Conservation (phyloP, 805 yeast species). For the Kluyveromyces wickerhamii region DNA sequence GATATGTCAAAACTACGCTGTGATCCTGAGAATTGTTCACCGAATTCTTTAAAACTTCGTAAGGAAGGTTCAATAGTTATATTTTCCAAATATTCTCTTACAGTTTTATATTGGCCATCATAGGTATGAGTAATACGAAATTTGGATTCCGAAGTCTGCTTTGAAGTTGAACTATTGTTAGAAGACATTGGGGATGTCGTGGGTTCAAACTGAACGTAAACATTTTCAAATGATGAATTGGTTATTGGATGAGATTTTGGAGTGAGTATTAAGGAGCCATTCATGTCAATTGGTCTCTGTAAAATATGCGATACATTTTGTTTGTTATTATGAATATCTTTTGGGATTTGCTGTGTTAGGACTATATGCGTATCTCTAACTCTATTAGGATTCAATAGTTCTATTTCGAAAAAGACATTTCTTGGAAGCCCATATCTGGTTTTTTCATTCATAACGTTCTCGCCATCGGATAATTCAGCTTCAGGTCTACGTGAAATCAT, state of each 20-base stretch:
- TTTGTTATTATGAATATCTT: neutral
- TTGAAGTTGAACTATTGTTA: slow-evolving; percentile 12
- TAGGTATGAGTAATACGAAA: slow-evolving; percentile 47
- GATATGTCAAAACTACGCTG: too few species aligned
- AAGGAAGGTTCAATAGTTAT: slow-evolving; percentile 50
- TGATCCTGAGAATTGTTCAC: slow-evolving; percentile 27
- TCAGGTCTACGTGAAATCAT: slow-evolving; percentile 29
- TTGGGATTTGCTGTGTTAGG: slow-evolving; percentile 2
- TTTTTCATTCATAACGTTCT: slow-evolving; percentile 1
- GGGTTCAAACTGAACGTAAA: slow-evolving; percentile 38
- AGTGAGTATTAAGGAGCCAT: slow-evolving; percentile 31
- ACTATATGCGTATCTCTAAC: slow-evolving; percentile 7
- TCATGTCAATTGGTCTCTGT: slow-evolving; percentile 16
- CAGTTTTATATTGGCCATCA: slow-evolving; percentile 57
- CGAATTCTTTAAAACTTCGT: slow-evolving; percentile 63
- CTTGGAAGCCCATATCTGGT: slow-evolving; percentile 35
- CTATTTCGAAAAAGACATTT: slow-evolving; percentile 44
- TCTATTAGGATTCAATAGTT: slow-evolving; percentile 11
- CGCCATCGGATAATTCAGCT: neutral
- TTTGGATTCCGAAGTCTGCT: slow-evolving; percentile 16
- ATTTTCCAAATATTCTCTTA: slow-evolving; percentile 46
- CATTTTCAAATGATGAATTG: slow-evolving; percentile 33
- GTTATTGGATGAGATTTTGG: slow-evolving; percentile 35
- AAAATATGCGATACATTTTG: slow-evolving; percentile 1
- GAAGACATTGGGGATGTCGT: slow-evolving; percentile 10